A percentile compares a stretch with the other conserved stretches of the same genome.
These are phyloP conservation scores for Saitozyma podzolica DNA, from an alignment of 768 basidiomycete species.

Conservation along the genomic window DNA sequence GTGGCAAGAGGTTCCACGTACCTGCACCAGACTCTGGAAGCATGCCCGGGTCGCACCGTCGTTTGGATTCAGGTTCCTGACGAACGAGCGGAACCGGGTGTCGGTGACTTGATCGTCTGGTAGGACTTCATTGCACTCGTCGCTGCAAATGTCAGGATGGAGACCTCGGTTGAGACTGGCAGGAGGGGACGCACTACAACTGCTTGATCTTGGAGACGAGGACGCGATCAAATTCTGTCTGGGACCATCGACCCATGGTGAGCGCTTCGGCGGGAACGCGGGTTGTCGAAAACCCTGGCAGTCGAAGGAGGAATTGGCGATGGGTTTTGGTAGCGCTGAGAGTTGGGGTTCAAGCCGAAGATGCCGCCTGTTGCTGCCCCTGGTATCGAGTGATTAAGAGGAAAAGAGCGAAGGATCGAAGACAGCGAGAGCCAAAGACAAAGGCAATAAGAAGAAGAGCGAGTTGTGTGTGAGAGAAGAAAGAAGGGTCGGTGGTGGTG, in stretches of 20 bases:
- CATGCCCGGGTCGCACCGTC: constrained; percentile 17
- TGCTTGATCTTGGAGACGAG: constrained; percentile 21
- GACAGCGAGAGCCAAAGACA: too few relatives aligned
- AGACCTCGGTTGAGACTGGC: background rate
- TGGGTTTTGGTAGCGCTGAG: too few relatives aligned
- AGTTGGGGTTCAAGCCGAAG: too few relatives aligned
- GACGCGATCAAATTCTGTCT: constrained; percentile 26
- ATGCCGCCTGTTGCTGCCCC: too few relatives aligned
- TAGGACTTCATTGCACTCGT: constrained; percentile 1
- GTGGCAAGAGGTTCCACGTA: constrained; percentile 5
- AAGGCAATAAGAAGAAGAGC: too few relatives aligned
- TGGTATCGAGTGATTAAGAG: too few relatives aligned
- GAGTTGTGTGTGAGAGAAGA: too few relatives aligned
- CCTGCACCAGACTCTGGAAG: constrained; percentile 22
- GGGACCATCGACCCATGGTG: constrained; percentile 35
- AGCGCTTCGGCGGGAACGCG: background rate
- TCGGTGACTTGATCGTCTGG: constrained; percentile 8
- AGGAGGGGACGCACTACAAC: constrained; percentile 27
- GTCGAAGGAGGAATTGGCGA: too few relatives aligned
- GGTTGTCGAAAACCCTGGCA: too few relatives aligned
- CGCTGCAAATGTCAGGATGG: background rate
- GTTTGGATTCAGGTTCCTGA: constrained; percentile 23
- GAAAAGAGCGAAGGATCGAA: too few relatives aligned
- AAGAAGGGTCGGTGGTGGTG: too few relatives aligned
- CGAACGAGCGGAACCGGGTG: constrained; percentile 25